phyloP scores from a whole-genome alignment of 345 rosid genomes.

The Populus deltoides region DNA sequence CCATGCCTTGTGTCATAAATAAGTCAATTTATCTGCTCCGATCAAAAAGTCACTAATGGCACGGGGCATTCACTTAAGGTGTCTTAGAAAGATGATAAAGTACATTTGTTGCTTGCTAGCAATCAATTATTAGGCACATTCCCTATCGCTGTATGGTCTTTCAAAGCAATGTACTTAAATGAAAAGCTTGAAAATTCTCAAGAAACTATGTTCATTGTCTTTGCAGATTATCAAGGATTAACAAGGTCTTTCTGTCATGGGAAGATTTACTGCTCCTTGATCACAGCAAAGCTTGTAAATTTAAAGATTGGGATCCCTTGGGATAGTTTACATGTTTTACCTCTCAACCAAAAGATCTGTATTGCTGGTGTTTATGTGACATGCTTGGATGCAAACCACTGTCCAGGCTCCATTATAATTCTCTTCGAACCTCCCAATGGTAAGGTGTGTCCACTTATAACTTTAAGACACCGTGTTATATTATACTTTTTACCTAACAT shows the following conservation, averaged over 20 bases:
- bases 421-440: slow-evolving; percentile 86
- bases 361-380: slow-evolving; percentile 67
- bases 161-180: neutral
- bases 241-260: slow-evolving; percentile 85
- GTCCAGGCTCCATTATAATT: slow-evolving; percentile 86
- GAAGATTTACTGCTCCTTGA: slow-evolving; percentile 79
- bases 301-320: slow-evolving; percentile 86
- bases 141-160: neutral
- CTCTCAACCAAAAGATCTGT: slow-evolving; percentile 62
- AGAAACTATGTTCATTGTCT: neutral
- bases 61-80: neutral
- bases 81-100: no score
- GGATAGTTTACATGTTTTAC: slow-evolving; percentile 68
- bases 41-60: neutral
- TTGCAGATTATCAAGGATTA: slow-evolving; percentile 93
- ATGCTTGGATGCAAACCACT: slow-evolving; percentile 92
- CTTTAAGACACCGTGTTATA: slow-evolving; percentile 5
- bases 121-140: neutral
- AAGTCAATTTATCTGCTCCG: neutral
- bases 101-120: neutral
- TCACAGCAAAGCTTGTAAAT: slow-evolving; percentile 83
- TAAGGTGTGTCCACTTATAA: slow-evolving; percentile 55
- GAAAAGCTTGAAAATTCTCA: neutral
- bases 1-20: neutral
- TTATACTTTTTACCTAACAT: slow-evolving; percentile 5